A percentile compares a stretch with the other conserved stretches of the same genome.
phyloP scores from a whole-genome alignment of 2,329 filamentous ascomycete genomes.

The Colletotrichum tropicicola region DNA sequence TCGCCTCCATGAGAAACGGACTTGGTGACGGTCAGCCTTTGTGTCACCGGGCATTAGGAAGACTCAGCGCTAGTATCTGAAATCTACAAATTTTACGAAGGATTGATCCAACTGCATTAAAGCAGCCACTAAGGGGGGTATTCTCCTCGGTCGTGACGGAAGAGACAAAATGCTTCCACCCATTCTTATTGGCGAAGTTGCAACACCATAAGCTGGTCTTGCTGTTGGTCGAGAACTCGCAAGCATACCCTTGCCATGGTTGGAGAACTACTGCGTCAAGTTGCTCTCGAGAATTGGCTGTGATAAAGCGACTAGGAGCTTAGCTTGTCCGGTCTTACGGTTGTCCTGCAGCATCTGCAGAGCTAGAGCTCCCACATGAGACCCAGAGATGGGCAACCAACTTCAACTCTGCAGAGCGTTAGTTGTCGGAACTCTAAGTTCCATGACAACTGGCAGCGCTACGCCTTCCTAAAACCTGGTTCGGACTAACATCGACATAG shows the following conservation, averaged over 20 bases:
- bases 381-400: background rate
- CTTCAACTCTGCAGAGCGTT: background rate
- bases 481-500: background rate
- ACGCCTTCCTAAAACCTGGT: background rate
- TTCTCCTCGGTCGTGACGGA: too few species aligned
- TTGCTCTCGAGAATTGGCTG: background rate
- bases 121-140: too few species aligned
- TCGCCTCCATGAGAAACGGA: too few species aligned
- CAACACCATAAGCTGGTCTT: too few species aligned
- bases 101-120: too few species aligned
- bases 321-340: background rate
- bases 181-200: too few species aligned
- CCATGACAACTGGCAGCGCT: slow-evolving; percentile 28
- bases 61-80: too few species aligned
- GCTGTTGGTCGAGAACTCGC: too few species aligned
- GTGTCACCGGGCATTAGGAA: too few species aligned
- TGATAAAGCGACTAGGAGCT: background rate
- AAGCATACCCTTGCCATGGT: background rate
- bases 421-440: background rate
- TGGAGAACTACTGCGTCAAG: background rate
- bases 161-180: too few species aligned
- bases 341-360: background rate
- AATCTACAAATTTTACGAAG: too few species aligned
- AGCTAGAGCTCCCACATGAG: background rate
- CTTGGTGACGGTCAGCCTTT: too few species aligned